Base-by-base conservation (phyloP, 257 asterid species). In the Nicotiana benthamiana region DNA sequence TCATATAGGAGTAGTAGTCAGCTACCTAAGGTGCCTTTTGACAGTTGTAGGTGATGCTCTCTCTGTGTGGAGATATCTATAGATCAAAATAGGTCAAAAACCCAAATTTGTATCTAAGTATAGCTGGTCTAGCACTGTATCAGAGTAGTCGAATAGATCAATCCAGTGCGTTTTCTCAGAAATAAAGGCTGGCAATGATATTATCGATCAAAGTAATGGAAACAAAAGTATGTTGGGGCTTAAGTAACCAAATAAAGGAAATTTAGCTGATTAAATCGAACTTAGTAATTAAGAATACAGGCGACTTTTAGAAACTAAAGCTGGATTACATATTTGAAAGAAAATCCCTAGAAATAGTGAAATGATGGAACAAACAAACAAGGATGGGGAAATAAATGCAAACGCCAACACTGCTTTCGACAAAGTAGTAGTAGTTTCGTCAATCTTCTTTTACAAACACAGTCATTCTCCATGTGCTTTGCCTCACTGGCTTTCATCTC, bases 381-480 rank as follows among this genome's bases (percentile, higher is more conserved):
- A 22, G 36, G 78, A 24, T 72, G 78, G 40, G 40, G 24, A 48
- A 13, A 72, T 24, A 46, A 46, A 72, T 46, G 12, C 61, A 24
- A 72, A 15, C 16, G 24, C 78, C 61, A 72, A 72, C 24, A 46
- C 51, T 46, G 18, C 51, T 22, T 43, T 22, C 16, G 60, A 24
- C 61, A 15, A 72, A 72, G 60, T 28, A 30, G 34, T 72, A 24
- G 61, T 72, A 72, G 24, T 72, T 72, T 46, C 60, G 43, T 70
- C 22, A 22, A 43, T 43, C 36, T 70, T 57, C 59, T 70, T 70
- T 70, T 22, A 24, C 0, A 53, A 30, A 13, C 20, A 67, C 0
- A 24, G 36, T 72, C 40, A 72, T 72, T 26, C 26, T 20, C 78
- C 78, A 46, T 72, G 78, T 72, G 78, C 40, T 46, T 72, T 72